A percentile compares a stretch with the other conserved stretches of the same genome.
Conservation (phyloP, 2,329 filamentous ascomycete species). For the Aspergillus pseudoterreus region DNA sequence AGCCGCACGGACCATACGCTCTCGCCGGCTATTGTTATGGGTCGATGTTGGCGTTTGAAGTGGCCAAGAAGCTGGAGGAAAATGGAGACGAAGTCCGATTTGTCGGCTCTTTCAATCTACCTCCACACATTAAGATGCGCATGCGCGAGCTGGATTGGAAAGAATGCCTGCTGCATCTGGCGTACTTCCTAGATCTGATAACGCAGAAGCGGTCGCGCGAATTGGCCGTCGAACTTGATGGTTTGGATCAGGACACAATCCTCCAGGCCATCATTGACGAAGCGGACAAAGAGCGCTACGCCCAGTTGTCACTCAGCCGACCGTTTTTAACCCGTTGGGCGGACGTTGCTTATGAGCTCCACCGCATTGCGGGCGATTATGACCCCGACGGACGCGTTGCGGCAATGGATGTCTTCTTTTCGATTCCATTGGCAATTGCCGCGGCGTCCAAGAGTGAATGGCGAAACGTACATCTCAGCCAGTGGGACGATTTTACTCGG, state of each 20-base stretch:
- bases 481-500: conserved; percentile 35
- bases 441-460: conserved; percentile 16
- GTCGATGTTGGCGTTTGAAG: conserved; percentile 49
- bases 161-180: conserved; percentile 39
- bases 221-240: conserved; percentile 1
- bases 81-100: conserved; percentile 41
- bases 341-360: conserved; percentile 20
- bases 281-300: conserved; percentile 8
- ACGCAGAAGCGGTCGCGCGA: conserved; percentile 21
- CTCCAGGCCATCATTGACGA: conserved; percentile 10
- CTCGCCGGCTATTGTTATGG: conserved; percentile 53
- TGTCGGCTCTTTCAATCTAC: conserved; percentile 47
- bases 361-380: conserved; percentile 41
- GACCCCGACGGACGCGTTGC: conserved; percentile 38
- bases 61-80: conserved; percentile 44
- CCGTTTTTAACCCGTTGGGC: conserved; percentile 11
- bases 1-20: conserved; percentile 51
- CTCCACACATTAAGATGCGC: conserved; percentile 46
- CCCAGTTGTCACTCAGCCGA: conserved; percentile 24
- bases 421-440: conserved; percentile 30
- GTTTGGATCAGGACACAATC: not conserved
- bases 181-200: conserved; percentile 42
- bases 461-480: conserved; percentile 22
- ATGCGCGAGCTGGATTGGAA: conserved; percentile 42
- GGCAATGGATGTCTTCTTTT: conserved; percentile 43